These are phyloP conservation scores for Collybia nuda DNA, from an alignment of 768 basidiomycete genomes.

Conservation along the genomic window DNA sequence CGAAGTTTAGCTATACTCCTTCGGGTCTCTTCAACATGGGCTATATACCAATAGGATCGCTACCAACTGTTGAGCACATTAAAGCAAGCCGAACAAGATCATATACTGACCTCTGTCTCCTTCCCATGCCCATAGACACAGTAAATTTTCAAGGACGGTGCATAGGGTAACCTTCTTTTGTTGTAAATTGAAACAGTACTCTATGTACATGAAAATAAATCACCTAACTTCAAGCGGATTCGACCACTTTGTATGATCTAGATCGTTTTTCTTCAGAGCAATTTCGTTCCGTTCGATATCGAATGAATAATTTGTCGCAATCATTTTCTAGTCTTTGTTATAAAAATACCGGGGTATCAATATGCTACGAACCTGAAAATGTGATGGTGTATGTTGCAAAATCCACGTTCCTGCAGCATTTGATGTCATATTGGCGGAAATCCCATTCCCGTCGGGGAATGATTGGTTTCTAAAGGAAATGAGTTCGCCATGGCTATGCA, in stretches of 20 bases:
- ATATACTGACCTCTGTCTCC: constrained; percentile 75
- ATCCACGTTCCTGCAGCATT: constrained; percentile 77
- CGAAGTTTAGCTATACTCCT: too few relatives aligned
- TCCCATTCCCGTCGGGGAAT: constrained; percentile 20
- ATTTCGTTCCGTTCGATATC: constrained; percentile 81
- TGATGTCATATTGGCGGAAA: constrained; percentile 69
- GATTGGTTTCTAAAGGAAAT: constrained; percentile 66
- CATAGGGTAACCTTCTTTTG: constrained; percentile 72
- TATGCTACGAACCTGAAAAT: constrained; percentile 63
- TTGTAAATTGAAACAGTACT: not conserved
- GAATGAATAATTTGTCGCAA: constrained; percentile 81
- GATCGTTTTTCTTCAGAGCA: constrained; percentile 61
- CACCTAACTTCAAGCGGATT: constrained; percentile 86
- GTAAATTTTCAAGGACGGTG: constrained; percentile 89
- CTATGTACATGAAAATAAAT: not conserved
- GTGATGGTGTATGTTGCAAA: constrained; percentile 73
- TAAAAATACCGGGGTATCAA: not conserved
- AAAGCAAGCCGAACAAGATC: not conserved
- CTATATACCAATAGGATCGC: constrained; percentile 80
- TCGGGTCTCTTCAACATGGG: too few relatives aligned
- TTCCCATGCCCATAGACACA: constrained; percentile 97
- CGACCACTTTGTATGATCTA: constrained; percentile 84
- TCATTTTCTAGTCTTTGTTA: constrained; percentile 60
- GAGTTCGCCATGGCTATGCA: constrained; percentile 76
- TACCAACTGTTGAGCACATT: too few relatives aligned